Conservation (phyloP, 495 filamentous ascomycete genomes). For the Penicillium parvum region DNA sequence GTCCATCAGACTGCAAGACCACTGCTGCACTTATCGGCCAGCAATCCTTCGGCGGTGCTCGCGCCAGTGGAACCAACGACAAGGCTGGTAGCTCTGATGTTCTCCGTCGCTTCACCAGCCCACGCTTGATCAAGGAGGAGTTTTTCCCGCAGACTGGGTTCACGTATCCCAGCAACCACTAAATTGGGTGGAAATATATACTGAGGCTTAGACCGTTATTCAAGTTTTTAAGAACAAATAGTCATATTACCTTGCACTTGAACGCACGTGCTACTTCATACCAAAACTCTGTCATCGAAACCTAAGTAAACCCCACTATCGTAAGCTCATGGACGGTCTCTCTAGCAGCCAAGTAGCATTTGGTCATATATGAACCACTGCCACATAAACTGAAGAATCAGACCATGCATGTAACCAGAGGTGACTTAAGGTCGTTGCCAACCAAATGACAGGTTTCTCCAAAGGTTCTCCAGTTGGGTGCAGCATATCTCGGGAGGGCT, state of each 20-base stretch:
- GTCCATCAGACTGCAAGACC: slow-evolving; percentile 62
- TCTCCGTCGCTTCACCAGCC: slow-evolving; percentile 65
- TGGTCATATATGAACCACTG: too few species aligned
- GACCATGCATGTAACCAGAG: too few species aligned
- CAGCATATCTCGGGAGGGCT: slow-evolving; percentile 5
- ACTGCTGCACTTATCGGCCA: slow-evolving; percentile 80
- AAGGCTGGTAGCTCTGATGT: slow-evolving; percentile 70
- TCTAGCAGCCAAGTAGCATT: neutral
- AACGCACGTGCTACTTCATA: too few species aligned
- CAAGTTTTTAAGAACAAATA: too few species aligned
- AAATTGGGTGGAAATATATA: too few species aligned
- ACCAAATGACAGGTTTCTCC: too few species aligned
- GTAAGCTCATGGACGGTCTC: neutral
- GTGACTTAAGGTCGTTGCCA: too few species aligned
- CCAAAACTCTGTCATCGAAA: too few species aligned
- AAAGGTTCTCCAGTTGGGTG: neutral
- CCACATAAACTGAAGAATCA: too few species aligned
- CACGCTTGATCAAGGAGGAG: slow-evolving; percentile 76
- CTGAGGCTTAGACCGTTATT: neutral
- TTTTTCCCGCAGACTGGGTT: slow-evolving; percentile 58
- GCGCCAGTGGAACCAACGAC: slow-evolving; percentile 77
- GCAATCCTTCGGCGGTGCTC: slow-evolving; percentile 73
- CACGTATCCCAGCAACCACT: slow-evolving; percentile 65
- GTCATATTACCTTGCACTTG: too few species aligned
- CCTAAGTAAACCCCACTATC: too few species aligned